Evolutionary conservation across 495 filamentous ascomycete genomes (phyloP).

Genomic region (Penicillium steckii): DNA sequence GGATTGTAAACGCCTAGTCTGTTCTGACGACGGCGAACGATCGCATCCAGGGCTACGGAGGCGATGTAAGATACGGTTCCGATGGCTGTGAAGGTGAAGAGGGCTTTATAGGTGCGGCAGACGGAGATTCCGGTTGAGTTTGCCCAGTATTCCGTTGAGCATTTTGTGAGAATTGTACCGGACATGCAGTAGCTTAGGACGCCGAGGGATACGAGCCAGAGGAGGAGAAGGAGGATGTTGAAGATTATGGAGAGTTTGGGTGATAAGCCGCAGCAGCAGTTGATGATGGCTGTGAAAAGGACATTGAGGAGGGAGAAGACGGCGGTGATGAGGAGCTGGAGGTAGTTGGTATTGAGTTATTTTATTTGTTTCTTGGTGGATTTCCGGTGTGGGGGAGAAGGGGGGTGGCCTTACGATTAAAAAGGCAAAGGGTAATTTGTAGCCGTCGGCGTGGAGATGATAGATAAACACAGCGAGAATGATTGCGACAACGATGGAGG

Average conservation of each 20-base stretch:
- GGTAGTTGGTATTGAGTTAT: slow-evolving; percentile 1
- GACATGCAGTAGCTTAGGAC: slow-evolving; percentile 58
- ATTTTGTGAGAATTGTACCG: slow-evolving; percentile 56
- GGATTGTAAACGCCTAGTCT: slow-evolving; percentile 49
- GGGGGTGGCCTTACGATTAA: slow-evolving; percentile 48
- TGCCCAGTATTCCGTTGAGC: slow-evolving; percentile 53
- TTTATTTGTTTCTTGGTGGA: slow-evolving; percentile 5
- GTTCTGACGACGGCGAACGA: slow-evolving; percentile 42
- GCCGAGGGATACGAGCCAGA: slow-evolving; percentile 58
- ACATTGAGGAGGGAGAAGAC: slow-evolving; percentile 55
- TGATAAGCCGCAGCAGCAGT: slow-evolving; percentile 57
- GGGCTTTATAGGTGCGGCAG: slow-evolving; percentile 64
- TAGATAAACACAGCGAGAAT: slow-evolving; percentile 63
- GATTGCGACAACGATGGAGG: slow-evolving; percentile 54
- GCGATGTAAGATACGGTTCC: slow-evolving; percentile 46
- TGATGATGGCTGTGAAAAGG: slow-evolving; percentile 51
- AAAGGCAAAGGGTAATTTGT: slow-evolving; percentile 62
- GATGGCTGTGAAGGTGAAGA: slow-evolving; percentile 60
- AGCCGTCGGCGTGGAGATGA: slow-evolving; percentile 53
- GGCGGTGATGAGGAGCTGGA: slow-evolving; percentile 55
- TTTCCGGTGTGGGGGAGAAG: not conserved
- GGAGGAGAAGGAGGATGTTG: slow-evolving; percentile 50
- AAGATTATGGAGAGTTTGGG: slow-evolving; percentile 52
- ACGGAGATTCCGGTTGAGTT: slow-evolving; percentile 57
- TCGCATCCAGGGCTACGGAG: slow-evolving; percentile 51